These are phyloP conservation scores for Plasmodium chabaudi DNA, from an alignment of 169 alveolate genomes.

Conservation along the genomic window DNA sequence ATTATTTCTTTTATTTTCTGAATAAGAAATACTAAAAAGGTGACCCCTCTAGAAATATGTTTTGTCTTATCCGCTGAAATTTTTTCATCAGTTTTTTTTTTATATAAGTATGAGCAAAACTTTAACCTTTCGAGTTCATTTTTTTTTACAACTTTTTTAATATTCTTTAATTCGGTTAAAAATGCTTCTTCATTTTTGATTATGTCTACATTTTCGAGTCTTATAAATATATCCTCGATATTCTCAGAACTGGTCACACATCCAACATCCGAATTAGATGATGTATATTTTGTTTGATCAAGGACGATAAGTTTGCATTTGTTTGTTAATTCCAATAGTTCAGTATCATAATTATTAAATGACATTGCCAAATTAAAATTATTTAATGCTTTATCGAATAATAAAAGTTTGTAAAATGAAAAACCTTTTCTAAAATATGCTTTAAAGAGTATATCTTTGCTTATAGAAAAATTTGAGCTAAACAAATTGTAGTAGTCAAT, in stretches of 20 bases:
- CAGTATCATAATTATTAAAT: neutral
- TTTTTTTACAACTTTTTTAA: neutral
- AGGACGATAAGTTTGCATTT: slow-evolving; percentile 9
- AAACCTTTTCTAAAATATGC: slow-evolving; percentile 34
- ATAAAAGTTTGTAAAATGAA: slow-evolving; percentile 10
- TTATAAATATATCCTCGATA: neutral
- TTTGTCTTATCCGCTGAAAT: too few species aligned
- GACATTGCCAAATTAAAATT: slow-evolving; percentile 10
- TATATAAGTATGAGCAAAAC: slow-evolving; percentile 9
- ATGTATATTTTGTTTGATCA: neutral
- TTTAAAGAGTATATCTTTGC: slow-evolving; percentile 9
- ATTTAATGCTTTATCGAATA: neutral
- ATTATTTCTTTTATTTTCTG: slow-evolving; percentile 7
- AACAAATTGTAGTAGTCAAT: slow-evolving; percentile 27
- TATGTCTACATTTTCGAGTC: slow-evolving; percentile 19
- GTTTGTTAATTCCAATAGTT: neutral
- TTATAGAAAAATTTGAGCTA: slow-evolving; percentile 1
- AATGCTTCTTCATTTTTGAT: slow-evolving; percentile 5
- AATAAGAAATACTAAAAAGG: slow-evolving; percentile 15
- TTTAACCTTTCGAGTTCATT: slow-evolving; percentile 1
- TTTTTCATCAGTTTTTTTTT: neutral
- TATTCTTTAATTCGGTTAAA: neutral
- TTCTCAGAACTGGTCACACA: too few species aligned
- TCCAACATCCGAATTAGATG: too few species aligned
- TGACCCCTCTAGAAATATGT: neutral